These are phyloP conservation scores for Termitomyces sp. DNA, from an alignment of 768 basidiomycete genomes.

Conservation along the genomic window DNA sequence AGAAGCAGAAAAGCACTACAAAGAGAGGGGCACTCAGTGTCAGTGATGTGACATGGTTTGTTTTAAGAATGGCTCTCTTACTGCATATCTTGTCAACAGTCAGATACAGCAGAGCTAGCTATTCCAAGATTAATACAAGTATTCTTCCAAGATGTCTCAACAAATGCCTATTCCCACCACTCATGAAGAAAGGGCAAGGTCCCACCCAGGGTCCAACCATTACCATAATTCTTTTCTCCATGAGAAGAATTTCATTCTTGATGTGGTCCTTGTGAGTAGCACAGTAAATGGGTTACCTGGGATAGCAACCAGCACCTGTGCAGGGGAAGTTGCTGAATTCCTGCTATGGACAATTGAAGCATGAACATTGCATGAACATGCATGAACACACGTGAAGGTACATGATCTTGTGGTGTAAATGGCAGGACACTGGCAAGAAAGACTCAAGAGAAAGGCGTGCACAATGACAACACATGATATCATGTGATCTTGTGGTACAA, in stretches of 20 bases:
- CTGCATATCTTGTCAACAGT: no score
- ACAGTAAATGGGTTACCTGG: constrained; percentile 42
- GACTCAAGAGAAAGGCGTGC: no score
- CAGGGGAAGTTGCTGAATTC: constrained; percentile 60
- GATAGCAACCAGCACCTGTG: constrained; percentile 47
- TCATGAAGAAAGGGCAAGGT: constrained; percentile 43
- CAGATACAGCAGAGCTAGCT: not conserved
- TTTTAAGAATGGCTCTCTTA: not conserved
- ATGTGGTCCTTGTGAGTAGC: constrained; percentile 37
- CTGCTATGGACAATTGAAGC: no score
- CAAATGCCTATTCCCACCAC: not conserved
- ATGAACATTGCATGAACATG: no score
- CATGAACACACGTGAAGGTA: no score
- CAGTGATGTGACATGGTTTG: constrained; percentile 35
- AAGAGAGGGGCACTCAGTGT: constrained; percentile 42
- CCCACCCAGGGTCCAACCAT: no score
- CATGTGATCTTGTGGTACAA: no score
- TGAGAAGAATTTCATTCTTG: constrained; percentile 37
- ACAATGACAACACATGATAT: no score
- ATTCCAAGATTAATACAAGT: not conserved
- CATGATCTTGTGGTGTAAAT: no score
- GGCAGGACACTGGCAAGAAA: no score
- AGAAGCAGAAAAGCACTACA: constrained; percentile 69
- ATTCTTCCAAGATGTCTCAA: constrained; percentile 1
- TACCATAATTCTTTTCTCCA: constrained; percentile 59